Conservation (phyloP, 176 grass and related monocot species). For the Typha latifolia region DNA sequence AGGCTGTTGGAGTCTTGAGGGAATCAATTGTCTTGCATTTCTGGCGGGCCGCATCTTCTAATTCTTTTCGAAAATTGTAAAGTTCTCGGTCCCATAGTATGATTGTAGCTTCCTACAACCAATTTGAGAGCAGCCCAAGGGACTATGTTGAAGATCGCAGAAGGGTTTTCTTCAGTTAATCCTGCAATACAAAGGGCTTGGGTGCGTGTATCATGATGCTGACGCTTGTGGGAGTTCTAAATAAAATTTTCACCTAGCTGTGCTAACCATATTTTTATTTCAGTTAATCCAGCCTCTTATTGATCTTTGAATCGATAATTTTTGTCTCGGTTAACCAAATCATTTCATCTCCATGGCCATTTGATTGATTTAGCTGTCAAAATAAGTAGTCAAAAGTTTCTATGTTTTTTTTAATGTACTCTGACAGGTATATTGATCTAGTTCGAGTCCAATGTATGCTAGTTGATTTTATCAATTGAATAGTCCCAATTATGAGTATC, state of each 20-base stretch:
- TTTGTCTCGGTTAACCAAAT: not conserved
- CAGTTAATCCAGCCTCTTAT: not conserved
- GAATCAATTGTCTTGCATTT: not conserved
- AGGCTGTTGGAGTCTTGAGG: not conserved
- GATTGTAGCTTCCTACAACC: conserved; percentile 42
- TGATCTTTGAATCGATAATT: not conserved
- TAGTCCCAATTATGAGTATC: too few species aligned
- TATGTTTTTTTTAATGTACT: too few species aligned
- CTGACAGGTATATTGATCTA: too few species aligned
- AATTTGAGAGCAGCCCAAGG: conserved; percentile 22
- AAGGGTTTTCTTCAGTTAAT: conserved; percentile 10
- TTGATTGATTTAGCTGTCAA: conserved; percentile 1
- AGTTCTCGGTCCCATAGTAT: conserved; percentile 29
- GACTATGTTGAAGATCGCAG: conserved; percentile 15
- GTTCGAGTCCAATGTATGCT: too few species aligned
- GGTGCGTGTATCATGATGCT: not conserved
- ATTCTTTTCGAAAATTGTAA: conserved; percentile 59
- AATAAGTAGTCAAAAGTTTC: not conserved
- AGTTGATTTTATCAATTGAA: too few species aligned
- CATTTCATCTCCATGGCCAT: not conserved
- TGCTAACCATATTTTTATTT: conserved; percentile 2
- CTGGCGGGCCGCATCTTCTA: conserved; percentile 17
- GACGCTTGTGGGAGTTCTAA: conserved; percentile 4
- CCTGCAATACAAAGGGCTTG: not conserved
- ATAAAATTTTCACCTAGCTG: not conserved